phyloP scores from a whole-genome alignment of 768 basidiomycete species.

The Rhodocollybia butyracea region DNA sequence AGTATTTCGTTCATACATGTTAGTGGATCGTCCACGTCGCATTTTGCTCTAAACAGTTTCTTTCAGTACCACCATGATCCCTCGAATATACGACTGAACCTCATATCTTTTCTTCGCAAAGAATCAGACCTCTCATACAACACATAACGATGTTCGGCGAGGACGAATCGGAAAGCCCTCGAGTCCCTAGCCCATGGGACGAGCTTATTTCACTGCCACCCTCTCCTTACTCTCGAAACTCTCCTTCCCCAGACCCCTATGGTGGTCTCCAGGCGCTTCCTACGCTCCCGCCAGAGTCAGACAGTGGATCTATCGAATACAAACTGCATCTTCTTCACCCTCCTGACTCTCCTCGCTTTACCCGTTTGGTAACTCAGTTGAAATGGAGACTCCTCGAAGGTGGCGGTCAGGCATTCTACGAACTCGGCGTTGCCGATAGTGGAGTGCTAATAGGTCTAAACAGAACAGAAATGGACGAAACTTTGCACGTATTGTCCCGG shows the following conservation, averaged over 20 bases:
- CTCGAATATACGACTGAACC: constrained; percentile 47
- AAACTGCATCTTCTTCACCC: constrained; percentile 87
- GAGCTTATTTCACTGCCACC: constrained; percentile 50
- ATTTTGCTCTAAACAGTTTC: not conserved
- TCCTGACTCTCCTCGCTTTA: constrained; percentile 72
- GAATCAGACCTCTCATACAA: constrained; percentile 3
- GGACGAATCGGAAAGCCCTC: constrained; percentile 75
- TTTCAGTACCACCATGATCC: constrained; percentile 37
- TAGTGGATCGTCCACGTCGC: not conserved
- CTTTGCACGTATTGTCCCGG: constrained; percentile 71
- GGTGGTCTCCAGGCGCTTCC: constrained; percentile 18
- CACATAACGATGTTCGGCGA: constrained; percentile 68
- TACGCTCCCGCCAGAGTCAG: constrained; percentile 43
- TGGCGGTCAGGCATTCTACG: constrained; percentile 76
- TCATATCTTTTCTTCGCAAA: constrained; percentile 1
- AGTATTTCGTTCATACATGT: no score
- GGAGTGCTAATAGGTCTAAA: constrained; percentile 83
- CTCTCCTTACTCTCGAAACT: constrained; percentile 8
- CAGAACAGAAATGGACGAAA: constrained; percentile 70
- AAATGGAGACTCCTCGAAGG: constrained; percentile 93
- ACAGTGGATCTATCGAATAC: constrained; percentile 91
- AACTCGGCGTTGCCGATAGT: constrained; percentile 81
- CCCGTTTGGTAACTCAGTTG: constrained; percentile 88
- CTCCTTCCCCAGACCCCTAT: constrained; percentile 23
- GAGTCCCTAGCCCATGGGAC: constrained; percentile 84